Conservation (phyloP, 192 early-diverging fungal genomes). For the Geosiphon pyriformis region DNA sequence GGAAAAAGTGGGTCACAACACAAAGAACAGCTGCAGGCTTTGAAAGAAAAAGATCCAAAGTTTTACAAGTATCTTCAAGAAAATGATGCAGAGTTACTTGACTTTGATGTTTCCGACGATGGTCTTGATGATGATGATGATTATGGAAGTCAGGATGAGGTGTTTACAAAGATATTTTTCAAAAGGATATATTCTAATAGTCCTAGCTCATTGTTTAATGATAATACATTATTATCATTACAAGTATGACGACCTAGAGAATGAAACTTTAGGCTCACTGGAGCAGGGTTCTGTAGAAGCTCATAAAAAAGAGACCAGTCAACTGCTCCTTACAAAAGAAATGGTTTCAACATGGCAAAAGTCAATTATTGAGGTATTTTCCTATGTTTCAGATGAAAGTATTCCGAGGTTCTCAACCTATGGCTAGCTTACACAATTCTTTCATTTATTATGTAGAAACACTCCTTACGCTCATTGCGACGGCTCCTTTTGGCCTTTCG, state of each 20-base stretch:
- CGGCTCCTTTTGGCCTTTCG: slow-evolving; percentile 80
- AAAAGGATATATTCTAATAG: no score
- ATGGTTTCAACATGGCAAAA: slow-evolving; percentile 74
- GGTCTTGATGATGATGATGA: slow-evolving; percentile 22
- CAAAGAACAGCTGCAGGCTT: slow-evolving; percentile 75
- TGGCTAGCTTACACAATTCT: neutral
- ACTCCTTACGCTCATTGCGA: slow-evolving; percentile 66
- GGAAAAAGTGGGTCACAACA: slow-evolving; percentile 50
- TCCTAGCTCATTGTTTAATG: slow-evolving; percentile 13
- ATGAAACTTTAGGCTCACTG: neutral
- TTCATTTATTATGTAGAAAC: slow-evolving; percentile 30
- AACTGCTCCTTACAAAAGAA: slow-evolving; percentile 47
- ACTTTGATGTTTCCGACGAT: slow-evolving; percentile 59
- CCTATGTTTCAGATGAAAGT: neutral
- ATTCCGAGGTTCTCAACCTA: neutral
- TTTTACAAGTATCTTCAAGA: slow-evolving; percentile 90
- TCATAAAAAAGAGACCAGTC: neutral
- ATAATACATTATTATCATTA: slow-evolving; percentile 13
- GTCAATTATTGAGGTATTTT: slow-evolving; percentile 32
- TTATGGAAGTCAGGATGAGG: slow-evolving; percentile 19
- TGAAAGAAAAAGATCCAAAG: slow-evolving; percentile 82
- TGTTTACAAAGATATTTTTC: no score
- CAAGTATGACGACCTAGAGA: neutral
- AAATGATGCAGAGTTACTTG: slow-evolving; percentile 78
- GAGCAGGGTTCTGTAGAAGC: neutral